Conservation (phyloP, 306 rosid genomes). For the Oxytropis ochrocephala region DNA sequence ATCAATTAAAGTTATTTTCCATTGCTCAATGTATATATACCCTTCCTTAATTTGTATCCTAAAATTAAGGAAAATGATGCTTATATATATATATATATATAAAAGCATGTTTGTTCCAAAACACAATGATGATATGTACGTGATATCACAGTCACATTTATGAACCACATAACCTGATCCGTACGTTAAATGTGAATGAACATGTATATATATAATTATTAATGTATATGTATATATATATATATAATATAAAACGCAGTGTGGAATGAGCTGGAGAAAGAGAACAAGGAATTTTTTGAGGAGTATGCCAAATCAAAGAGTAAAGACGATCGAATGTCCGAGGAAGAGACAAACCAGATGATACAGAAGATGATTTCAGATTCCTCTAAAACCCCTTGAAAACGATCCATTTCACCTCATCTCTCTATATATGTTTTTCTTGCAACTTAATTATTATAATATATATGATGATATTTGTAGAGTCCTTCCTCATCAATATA, state of each 20-base stretch:
- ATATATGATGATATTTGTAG: neutral
- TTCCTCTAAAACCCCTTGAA: conserved; percentile 49
- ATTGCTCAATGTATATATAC: neutral
- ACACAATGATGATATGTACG: neutral
- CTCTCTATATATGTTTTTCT: neutral
- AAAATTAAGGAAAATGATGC: neutral
- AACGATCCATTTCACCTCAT: conserved; percentile 26
- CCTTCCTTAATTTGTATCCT: neutral
- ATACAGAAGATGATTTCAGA: conserved; percentile 63
- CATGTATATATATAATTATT: neutral
- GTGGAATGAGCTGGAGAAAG: conserved; percentile 93
- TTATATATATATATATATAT: neutral
- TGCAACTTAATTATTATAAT: too few relatives aligned
- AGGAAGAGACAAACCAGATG: conserved; percentile 78
- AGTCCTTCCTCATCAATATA: neutral
- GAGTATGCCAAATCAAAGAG: conserved; percentile 50
- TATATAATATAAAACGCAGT: conserved; percentile 39
- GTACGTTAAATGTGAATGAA: neutral
- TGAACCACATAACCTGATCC: conserved; percentile 14
- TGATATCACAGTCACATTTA: neutral
- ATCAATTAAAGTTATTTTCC: too few relatives aligned
- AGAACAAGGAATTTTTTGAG: conserved; percentile 77
- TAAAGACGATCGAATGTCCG: conserved; percentile 62
- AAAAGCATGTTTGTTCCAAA: neutral
- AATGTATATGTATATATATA: neutral